Conservation (phyloP, 169 alveolate genomes). For the Eimeria nieschulzi region DNA sequence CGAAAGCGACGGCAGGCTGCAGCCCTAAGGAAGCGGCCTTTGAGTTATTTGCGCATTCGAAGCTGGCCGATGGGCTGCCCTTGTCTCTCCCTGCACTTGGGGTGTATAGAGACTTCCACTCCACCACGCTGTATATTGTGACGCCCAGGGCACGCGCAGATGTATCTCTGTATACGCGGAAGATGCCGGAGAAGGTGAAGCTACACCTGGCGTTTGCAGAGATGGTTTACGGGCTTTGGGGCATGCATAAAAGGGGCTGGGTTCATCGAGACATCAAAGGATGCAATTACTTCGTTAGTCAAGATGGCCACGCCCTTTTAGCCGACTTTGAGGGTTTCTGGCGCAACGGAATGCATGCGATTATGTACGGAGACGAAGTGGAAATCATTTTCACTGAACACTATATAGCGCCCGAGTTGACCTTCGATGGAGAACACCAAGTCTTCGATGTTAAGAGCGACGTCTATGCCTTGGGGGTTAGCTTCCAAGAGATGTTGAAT, state of each 20-base stretch:
- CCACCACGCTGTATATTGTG: conserved; percentile 30
- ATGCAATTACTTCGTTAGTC: conserved; percentile 64
- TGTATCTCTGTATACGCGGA: conserved; percentile 41
- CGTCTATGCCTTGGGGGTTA: conserved; percentile 65
- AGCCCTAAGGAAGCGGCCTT: conserved; percentile 46
- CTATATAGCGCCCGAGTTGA: conserved; percentile 67
- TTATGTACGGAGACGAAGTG: conserved; percentile 37
- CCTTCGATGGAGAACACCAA: conserved; percentile 30
- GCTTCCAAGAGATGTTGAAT: conserved; percentile 27
- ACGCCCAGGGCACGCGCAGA: conserved; percentile 69
- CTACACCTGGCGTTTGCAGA: conserved; percentile 57
- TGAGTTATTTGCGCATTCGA: conserved; percentile 48
- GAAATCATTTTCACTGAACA: conserved; percentile 49
- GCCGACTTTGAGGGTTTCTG: conserved; percentile 74
- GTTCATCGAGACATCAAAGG: conserved; percentile 72
- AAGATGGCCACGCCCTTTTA: conserved; percentile 65
- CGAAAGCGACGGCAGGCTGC: conserved; percentile 17
- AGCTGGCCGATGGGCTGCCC: conserved; percentile 41
- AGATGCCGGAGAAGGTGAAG: conserved; percentile 43
- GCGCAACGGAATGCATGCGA: conserved; percentile 57
- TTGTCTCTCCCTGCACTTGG: conserved; percentile 62
- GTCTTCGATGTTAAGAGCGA: conserved; percentile 49
- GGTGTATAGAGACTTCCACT: conserved; percentile 42
- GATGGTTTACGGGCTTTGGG: conserved; percentile 65
- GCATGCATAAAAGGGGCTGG: conserved; percentile 60